A percentile compares a stretch with the other conserved stretches of the same genome.
Evolutionary conservation across 169 alveolate genomes (phyloP).

Genomic region (Plasmodium chabaudi): DNA sequence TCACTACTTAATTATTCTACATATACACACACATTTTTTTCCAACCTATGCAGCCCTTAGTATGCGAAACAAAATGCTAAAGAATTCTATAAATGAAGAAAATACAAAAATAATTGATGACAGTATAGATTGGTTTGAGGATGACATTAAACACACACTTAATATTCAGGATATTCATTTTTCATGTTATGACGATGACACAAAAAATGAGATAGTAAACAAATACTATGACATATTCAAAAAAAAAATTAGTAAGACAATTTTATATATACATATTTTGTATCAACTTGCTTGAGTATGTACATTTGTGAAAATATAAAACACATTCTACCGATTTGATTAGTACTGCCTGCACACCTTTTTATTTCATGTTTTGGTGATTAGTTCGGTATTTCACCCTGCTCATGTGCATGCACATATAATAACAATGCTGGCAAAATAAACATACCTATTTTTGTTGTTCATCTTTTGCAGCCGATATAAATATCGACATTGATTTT

Average conservation of each 20-base stretch:
- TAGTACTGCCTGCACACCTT: no score
- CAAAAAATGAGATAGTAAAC: conserved; percentile 61
- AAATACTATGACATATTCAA: conserved; percentile 59
- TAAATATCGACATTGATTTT: conserved; percentile 56
- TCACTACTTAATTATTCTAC: no score
- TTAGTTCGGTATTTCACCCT: background rate
- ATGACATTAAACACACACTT: conserved; percentile 40
- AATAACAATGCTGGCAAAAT: background rate
- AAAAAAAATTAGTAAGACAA: conserved; percentile 20
- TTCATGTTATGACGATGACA: conserved; percentile 40
- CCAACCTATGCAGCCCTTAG: conserved; percentile 12
- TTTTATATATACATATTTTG: background rate
- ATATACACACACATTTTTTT: no score
- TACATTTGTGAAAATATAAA: background rate
- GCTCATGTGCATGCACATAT: background rate
- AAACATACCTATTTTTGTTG: background rate
- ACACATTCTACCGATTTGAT: no score
- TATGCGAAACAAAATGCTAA: conserved; percentile 56
- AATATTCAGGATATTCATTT: conserved; percentile 24
- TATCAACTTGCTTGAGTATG: background rate
- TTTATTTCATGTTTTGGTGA: no score
- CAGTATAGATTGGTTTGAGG: conserved; percentile 73
- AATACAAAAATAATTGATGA: conserved; percentile 64
- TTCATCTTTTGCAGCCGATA: conserved; percentile 16
- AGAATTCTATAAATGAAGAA: conserved; percentile 35